Percentiles rank a stretch among this genome's conserved stretches.
Evolutionary conservation across 106 monocot genomes (phyloP).

Genomic region (Gastrodia elata): DNA sequence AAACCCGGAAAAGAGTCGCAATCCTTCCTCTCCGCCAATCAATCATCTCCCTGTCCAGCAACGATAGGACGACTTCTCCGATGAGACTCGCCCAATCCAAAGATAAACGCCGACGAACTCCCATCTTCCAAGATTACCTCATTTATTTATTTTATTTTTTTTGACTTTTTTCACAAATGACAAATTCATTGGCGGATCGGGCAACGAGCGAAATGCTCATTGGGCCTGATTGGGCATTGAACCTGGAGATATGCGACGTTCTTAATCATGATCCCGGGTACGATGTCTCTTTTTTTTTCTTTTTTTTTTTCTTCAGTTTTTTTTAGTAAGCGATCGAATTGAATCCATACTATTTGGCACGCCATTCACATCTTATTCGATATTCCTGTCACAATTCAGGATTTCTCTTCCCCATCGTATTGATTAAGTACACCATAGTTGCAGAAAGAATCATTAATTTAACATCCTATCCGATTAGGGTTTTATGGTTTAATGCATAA

Average conservation of each 20-base stretch:
- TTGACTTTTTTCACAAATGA: not conserved
- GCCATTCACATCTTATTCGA: too few relatives aligned
- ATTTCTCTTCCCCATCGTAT: not conserved
- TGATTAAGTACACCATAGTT: not conserved
- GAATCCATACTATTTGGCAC: too few relatives aligned
- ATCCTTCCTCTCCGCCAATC: not conserved
- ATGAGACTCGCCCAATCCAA: not conserved
- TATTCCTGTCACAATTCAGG: too few relatives aligned
- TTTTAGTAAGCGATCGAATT: too few relatives aligned
- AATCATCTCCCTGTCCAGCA: not conserved
- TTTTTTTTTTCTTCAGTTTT: not conserved
- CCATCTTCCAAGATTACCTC: not conserved
- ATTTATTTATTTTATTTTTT: not conserved
- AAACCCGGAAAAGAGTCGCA: not conserved
- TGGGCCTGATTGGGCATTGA: slow-evolving; percentile 25
- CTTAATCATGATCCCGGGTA: slow-evolving; percentile 23
- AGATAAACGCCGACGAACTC: not conserved
- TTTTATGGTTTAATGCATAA: too few relatives aligned
- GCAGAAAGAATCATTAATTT: not conserved
- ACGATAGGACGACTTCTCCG: not conserved
- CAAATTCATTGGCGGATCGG: slow-evolving; percentile 20
- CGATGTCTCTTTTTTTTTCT: not conserved
- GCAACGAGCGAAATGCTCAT: slow-evolving; percentile 23
- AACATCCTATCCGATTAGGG: not conserved
- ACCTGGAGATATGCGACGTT: slow-evolving; percentile 23